These are phyloP conservation scores for Leucoagaricus sp. DNA, from an alignment of 1,284 basidiomycete genomes.

Conservation along the genomic window DNA sequence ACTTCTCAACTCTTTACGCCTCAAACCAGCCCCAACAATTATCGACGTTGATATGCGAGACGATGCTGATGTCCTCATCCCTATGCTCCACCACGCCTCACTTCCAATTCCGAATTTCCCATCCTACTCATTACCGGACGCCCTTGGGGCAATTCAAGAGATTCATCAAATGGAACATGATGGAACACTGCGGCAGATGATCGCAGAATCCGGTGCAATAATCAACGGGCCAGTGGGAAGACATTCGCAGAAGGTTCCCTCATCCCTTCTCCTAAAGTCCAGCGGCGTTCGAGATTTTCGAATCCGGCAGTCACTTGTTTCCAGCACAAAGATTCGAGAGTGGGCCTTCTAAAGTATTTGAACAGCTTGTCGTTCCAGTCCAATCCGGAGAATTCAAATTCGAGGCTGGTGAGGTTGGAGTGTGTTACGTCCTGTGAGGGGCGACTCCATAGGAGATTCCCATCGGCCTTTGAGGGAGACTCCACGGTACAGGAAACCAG, in stretches of 20 bases:
- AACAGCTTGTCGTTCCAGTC: not conserved
- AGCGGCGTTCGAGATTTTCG: no score
- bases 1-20: conserved; percentile 58
- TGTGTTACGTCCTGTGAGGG: not conserved
- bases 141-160: conserved; percentile 57
- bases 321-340: not conserved
- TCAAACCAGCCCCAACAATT: conserved; percentile 68
- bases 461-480: no score
- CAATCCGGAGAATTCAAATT: not conserved
- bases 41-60: conserved; percentile 70
- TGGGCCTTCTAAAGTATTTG: not conserved
- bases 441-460: no score
- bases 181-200: conserved; percentile 52
- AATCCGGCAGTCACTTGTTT: not conserved
- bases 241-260: no score
- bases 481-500: not conserved
- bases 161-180: conserved; percentile 52
- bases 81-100: conserved; percentile 49
- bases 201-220: conserved; percentile 60
- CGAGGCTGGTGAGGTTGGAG: not conserved
- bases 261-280: no score
- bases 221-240: conserved; percentile 41
- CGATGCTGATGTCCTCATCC: conserved; percentile 54
- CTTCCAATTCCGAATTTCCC: conserved; percentile 59
- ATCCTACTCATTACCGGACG: conserved; percentile 72